phyloP scores from a whole-genome alignment of 1,139 yeast species.

The Candida sojae region DNA sequence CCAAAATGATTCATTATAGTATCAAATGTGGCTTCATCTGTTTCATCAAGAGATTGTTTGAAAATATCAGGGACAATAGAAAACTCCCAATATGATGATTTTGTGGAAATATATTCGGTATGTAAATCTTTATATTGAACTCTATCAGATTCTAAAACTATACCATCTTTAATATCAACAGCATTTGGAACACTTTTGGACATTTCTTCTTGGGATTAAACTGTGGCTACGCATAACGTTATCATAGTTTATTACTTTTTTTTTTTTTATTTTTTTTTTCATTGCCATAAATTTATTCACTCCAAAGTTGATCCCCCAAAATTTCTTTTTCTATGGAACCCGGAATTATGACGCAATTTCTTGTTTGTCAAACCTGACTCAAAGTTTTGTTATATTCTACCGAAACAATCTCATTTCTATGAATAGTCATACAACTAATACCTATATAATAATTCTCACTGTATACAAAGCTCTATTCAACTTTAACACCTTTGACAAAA shows the following conservation, averaged over 20 bases:
- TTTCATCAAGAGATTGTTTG: conserved; percentile 48
- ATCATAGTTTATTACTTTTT: too few species aligned
- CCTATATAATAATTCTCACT: background rate
- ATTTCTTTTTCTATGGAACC: too few species aligned
- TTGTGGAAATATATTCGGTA: background rate
- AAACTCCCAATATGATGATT: conserved; percentile 38
- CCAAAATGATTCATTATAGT: conserved; percentile 55
- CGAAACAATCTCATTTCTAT: too few species aligned
- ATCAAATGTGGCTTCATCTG: conserved; percentile 53
- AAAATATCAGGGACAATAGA: conserved; percentile 55
- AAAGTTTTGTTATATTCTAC: too few species aligned
- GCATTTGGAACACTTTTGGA: conserved; percentile 1
- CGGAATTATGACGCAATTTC: too few species aligned
- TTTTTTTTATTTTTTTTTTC: background rate
- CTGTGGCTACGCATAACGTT: too few species aligned
- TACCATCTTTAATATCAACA: background rate
- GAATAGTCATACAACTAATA: background rate
- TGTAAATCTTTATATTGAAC: background rate
- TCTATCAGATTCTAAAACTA: background rate
- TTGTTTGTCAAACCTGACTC: too few species aligned
- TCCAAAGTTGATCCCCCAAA: too few species aligned
- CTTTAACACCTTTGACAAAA: conserved; percentile 33
- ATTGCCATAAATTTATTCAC: too few species aligned
- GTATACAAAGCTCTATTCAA: background rate
- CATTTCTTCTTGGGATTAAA: background rate